phyloP scores from a whole-genome alignment of 352 stramenopile genomes.

The Phytophthora vignae region DNA sequence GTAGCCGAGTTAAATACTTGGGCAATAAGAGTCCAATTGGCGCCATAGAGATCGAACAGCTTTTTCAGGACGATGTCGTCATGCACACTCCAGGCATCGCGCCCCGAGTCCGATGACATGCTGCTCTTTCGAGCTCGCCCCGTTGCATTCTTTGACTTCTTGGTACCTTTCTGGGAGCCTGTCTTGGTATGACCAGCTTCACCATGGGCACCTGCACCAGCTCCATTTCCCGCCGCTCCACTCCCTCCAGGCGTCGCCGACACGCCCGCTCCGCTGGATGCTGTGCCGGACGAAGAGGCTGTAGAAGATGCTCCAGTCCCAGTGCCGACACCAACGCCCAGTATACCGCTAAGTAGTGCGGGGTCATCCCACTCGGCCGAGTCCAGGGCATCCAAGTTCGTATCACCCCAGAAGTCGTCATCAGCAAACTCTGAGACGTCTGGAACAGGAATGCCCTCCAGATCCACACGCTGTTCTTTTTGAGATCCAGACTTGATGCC shows the following conservation, averaged over 20 bases:
- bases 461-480: constrained; percentile 80
- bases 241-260: constrained; percentile 8
- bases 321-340: constrained; percentile 38
- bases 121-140: constrained; percentile 65
- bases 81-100: constrained; percentile 71
- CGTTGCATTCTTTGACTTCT: constrained; percentile 68
- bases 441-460: constrained; percentile 78
- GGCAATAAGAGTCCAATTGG: constrained; percentile 89
- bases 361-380: constrained; percentile 86
- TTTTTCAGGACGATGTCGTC: constrained; percentile 87
- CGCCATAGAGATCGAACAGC: constrained; percentile 86
- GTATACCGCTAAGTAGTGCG: constrained; percentile 71
- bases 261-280: constrained; percentile 22
- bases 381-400: constrained; percentile 86
- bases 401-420: constrained; percentile 90
- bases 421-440: constrained; percentile 82
- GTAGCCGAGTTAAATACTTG: constrained; percentile 84
- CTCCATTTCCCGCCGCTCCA: neutral
- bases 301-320: constrained; percentile 31
- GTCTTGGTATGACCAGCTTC: constrained; percentile 26
- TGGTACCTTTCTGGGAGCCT: constrained; percentile 41
- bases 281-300: constrained; percentile 31
- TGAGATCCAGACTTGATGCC: constrained; percentile 35
- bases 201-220: constrained; percentile 20
- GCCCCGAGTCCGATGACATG: constrained; percentile 59